Base-by-base conservation (phyloP, 805 yeast genomes). In the Candida caryicola region DNA sequence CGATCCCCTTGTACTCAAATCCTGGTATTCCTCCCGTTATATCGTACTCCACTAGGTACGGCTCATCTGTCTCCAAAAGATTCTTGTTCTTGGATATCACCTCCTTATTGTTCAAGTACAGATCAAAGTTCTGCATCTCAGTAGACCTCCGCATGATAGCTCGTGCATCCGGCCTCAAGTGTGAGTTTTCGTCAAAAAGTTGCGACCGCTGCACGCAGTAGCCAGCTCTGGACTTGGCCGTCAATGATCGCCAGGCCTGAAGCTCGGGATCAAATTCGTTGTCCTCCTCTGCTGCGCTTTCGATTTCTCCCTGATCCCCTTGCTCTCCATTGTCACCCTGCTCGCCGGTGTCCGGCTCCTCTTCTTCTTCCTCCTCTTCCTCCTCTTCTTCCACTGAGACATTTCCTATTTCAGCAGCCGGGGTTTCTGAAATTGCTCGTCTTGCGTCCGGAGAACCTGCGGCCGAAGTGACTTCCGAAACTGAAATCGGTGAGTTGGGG, bases 191-290 rank as follows among this genome's bases (percentile, higher is more conserved):
- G 27, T 65, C 66, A 54, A 91, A 89, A 33, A 88, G 61, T 2
- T 73, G 76, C 0, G 85, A 72, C 48, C 98, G 73, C 40, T 74
- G 72, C 17, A 78, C 62, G 52, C 95, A 82, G 44, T 85, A 75
- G 36, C 83, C 81, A 12, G 91, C 87, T 40, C 96, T 66, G 0
- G 84, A 75, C 44, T 82, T 82, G 0, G 95, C 85, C 0, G 93
- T 88, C 28, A 82, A 61, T n/a, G 77, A 76, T 49, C 84, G 82
- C 97, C 97, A 90, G 1, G 86, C 78, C 37, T 83, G 83, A 32
- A 81, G 62, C 51, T 89, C 96, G 25, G 85, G 72, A 53, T 86
- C 95, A 39, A 76, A 76, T 39, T 80, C 85, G 34, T 78, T 82
- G 37, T 79, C 84, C 17, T 74, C 74, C 14, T 71, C 75, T n/a